Base-by-base conservation (phyloP, 768 basidiomycete species). In the Boletus coccyginus region DNA sequence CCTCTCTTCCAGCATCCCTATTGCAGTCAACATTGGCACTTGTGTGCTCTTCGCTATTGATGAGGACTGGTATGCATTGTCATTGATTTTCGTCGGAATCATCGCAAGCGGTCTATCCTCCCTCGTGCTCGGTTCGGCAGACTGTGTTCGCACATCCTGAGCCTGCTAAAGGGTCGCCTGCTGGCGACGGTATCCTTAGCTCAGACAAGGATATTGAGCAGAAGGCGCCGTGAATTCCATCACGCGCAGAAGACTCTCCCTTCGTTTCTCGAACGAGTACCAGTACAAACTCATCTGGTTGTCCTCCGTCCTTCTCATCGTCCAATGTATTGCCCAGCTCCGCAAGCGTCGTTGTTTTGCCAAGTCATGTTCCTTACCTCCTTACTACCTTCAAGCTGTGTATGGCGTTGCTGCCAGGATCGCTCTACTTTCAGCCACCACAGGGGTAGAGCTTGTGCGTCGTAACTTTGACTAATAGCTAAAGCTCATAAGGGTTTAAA, bases 341-440 rank as follows among this genome's bases (percentile, higher is more conserved):
- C 71, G 0, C 66, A 68, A 55, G 66, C 63, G 1, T 57, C 61
- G 4, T 48, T 67, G 5, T 67, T 67, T 24, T 71, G 72, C 0
- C 72, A 73, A 49, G 29, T 65, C 52, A 59, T 73, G 65, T 73
- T 73, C 59, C 56, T 73, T 3, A 1, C 36, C 7, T 65, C 69
- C 21, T 21, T 21, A 21, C 21, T 21, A 21, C 21, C 21, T 21
- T 46, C 13, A 46, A 45, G 13, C 8, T 27, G 27, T 9, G 13
- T 6, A 27, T 27, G 35, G 35, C 12, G 14, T 14, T 14, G 35
- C 13, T 16, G 7, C 10, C 32, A 33, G 16, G 35, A 6, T 36
- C 7, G 19, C 41, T 21, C 24, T 14, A 21, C 19, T 42, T 42
- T 42, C 21, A 42, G 41, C 41, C 21, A 21, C 27, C 27, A 27